These are phyloP conservation scores for Conringia planisiliqua DNA, from an alignment of 345 rosid genomes.

Conservation along the genomic window DNA sequence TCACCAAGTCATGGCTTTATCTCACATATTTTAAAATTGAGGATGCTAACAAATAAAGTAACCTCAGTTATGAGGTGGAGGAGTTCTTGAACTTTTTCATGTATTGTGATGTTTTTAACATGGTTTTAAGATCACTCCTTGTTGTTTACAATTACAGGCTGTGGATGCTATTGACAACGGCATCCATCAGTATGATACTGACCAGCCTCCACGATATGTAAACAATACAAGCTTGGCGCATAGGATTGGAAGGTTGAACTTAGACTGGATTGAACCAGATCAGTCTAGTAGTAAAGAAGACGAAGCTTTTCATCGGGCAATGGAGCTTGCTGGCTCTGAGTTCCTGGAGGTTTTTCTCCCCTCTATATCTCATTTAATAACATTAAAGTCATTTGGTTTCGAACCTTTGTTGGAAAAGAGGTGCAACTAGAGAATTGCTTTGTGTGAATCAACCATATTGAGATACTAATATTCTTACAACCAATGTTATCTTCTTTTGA, in stretches of 20 bases:
- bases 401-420: background rate
- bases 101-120: background rate
- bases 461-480: background rate
- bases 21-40: background rate
- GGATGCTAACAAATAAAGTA: background rate
- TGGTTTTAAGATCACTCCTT: background rate
- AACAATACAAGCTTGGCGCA: constrained; percentile 61
- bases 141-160: constrained; percentile 40
- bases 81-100: background rate
- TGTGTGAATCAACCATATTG: background rate
- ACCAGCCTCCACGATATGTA: constrained; percentile 76
- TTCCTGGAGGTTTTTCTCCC: constrained; percentile 48
- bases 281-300: constrained; percentile 75
- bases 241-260: constrained; percentile 75
- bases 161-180: constrained; percentile 87
- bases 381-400: background rate
- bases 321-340: constrained; percentile 73
- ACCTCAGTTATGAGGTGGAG: background rate
- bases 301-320: constrained; percentile 67
- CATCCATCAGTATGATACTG: constrained; percentile 63
- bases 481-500: background rate
- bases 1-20: background rate
- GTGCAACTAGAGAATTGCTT: background rate
- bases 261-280: constrained; percentile 82
- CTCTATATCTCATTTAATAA: background rate